These are phyloP conservation scores for Sindora glabra DNA, from an alignment of 306 rosid genomes.

Conservation along the genomic window DNA sequence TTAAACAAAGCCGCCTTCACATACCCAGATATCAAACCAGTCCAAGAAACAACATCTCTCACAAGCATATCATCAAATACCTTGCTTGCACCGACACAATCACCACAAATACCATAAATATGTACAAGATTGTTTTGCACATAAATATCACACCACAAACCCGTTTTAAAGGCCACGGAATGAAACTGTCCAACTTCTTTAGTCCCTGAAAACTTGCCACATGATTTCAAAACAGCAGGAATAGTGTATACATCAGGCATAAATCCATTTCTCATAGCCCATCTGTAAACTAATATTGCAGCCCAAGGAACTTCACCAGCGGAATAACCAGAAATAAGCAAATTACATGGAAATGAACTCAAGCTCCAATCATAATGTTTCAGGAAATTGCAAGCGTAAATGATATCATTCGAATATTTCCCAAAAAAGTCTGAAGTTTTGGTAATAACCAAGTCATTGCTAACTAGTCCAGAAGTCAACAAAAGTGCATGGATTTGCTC, in stretches of 20 bases:
- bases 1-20: no score
- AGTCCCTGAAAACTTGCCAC: no score
- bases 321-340: constrained; percentile 35
- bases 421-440: constrained; percentile 51
- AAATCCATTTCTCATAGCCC: constrained; percentile 35
- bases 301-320: constrained; percentile 9
- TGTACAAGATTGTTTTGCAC: constrained; percentile 35
- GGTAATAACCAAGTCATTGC: constrained; percentile 42
- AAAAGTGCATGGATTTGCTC: constrained; percentile 55
- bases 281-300: constrained; percentile 19
- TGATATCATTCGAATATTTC: constrained; percentile 24
- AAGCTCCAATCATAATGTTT: constrained; percentile 54
- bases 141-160: constrained; percentile 13
- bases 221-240: no score
- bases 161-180: no score
- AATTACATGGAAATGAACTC: constrained; percentile 57
- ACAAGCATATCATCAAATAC: constrained; percentile 44
- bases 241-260: no score
- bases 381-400: constrained; percentile 56
- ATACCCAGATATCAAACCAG: no score
- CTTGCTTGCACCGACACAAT: constrained; percentile 12
- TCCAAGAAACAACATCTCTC: constrained; percentile 39
- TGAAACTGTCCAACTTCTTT: no score
- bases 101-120: constrained; percentile 32
- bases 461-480: constrained; percentile 36